Evolutionary conservation across 345 rosid species (phyloP), one percentile per base, ranked within the genome.

Genomic region (Mangifera indica): DNA sequence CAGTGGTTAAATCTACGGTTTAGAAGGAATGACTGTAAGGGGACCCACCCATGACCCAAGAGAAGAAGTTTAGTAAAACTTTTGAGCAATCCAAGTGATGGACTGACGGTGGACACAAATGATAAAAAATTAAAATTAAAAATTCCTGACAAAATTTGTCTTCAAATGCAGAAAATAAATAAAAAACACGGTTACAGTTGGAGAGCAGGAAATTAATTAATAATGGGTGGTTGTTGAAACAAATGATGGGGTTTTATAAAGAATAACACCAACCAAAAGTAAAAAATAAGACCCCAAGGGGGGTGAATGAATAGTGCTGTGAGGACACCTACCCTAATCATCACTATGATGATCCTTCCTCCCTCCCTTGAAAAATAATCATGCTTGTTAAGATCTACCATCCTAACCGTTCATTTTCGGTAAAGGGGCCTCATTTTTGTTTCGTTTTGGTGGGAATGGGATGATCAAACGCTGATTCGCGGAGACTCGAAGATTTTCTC

Each of bases 241-340:
- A 79, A 84, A 84, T 84, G 79, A 84, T 78, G 79, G 67, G 18
- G 42, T 37, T 29, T 66, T 67, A n/a, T n/a, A n/a, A n/a, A n/a
- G n/a, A n/a, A n/a, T n/a, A n/a, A n/a, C n/a, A n/a, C n/a, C n/a
- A n/a, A n/a, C n/a, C n/a, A n/a, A n/a, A n/a, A n/a, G n/a, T n/a
- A n/a, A n/a, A n/a, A n/a, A n/a, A n/a, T n/a, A n/a, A n/a, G 63
- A 14, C 32, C 70, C 40, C n/a, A 42, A 13, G 20, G 9, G 57
- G 32, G 71, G 64, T 66, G 73, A 59, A 17, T 26, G 62, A 66
- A 71, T 60, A 71, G 77, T 18, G 62, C 60, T 42, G 20, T 66
- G 60, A 75, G 76, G 85, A 24, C 79, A 83, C 84, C 88, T 64
- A 80, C 85, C 85, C 84, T 74, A 79, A 77, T 82, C 76, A 77